Evolutionary conservation across 1,284 basidiomycete genomes (phyloP).

Genomic region (Moesziomyces aphidis): DNA sequence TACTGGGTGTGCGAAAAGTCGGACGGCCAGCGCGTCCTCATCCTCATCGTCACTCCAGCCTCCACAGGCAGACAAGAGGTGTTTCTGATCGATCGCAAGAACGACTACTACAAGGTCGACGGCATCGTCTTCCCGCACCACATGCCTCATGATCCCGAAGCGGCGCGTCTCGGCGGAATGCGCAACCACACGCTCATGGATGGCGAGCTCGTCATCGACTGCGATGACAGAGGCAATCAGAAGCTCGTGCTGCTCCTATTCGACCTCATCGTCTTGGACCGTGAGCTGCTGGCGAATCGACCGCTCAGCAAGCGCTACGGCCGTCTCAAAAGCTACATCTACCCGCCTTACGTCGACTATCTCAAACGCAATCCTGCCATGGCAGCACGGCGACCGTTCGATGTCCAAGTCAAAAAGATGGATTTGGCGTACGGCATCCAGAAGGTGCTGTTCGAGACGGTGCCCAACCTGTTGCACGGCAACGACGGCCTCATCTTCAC

Average conservation of each 20-base stretch:
- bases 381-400: constrained; percentile 79
- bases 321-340: constrained; percentile 83
- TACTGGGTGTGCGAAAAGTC: constrained; percentile 99
- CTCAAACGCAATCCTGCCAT: constrained; percentile 77
- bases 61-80: constrained; percentile 75
- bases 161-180: constrained; percentile 61
- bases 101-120: constrained; percentile 79
- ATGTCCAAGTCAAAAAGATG: constrained; percentile 86
- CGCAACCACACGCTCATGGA: constrained; percentile 84
- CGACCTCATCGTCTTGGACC: constrained; percentile 89
- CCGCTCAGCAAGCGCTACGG: constrained; percentile 89
- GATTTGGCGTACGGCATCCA: constrained; percentile 88
- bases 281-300: constrained; percentile 85
- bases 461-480: constrained; percentile 89
- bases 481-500: constrained; percentile 99
- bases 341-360: constrained; percentile 81
- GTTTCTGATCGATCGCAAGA: constrained; percentile 85
- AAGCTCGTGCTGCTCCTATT: constrained; percentile 87
- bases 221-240: constrained; percentile 71
- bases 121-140: constrained; percentile 80
- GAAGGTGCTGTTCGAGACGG: constrained; percentile 83
- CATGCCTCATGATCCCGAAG: constrained; percentile 28
- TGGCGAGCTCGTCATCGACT: constrained; percentile 93
- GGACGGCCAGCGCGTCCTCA: constrained; percentile 92
- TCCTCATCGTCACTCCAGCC: constrained; percentile 78